phyloP scores from a whole-genome alignment of 495 filamentous ascomycete genomes.

The Podospora sp. region DNA sequence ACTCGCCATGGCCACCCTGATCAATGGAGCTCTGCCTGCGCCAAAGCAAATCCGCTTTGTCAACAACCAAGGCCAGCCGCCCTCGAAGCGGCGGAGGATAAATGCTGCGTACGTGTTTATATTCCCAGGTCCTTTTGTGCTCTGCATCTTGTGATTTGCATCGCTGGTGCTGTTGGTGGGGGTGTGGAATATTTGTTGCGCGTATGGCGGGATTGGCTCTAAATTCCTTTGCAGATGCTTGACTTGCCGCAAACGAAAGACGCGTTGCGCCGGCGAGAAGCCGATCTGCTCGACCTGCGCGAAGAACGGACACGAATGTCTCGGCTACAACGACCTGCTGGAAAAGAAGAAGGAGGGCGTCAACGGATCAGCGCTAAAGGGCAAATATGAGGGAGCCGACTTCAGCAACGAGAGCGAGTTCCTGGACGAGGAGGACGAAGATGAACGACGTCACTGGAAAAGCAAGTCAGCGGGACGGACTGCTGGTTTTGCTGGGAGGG shows the following conservation, averaged over 20 bases:
- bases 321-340: slow-evolving; percentile 62
- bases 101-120: slow-evolving; percentile 69
- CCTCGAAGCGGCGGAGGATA: slow-evolving; percentile 77
- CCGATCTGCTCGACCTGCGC: slow-evolving; percentile 74
- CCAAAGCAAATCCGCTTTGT: slow-evolving; percentile 73
- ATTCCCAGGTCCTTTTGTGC: background rate
- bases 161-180: background rate
- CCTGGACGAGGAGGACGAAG: slow-evolving; percentile 37
- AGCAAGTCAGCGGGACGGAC: slow-evolving; percentile 20
- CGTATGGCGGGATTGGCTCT: slow-evolving; percentile 25
- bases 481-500: slow-evolving; percentile 29
- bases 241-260: slow-evolving; percentile 82
- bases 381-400: slow-evolving; percentile 30
- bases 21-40: slow-evolving; percentile 47
- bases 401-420: slow-evolving; percentile 34
- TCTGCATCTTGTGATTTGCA: background rate
- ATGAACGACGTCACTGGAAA: slow-evolving; percentile 41
- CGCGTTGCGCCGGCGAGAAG: slow-evolving; percentile 77
- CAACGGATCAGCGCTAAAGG: slow-evolving; percentile 25
- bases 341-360: slow-evolving; percentile 48
- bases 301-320: slow-evolving; percentile 71
- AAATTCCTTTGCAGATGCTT: slow-evolving; percentile 58
- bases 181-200: slow-evolving; percentile 17
- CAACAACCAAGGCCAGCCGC: slow-evolving; percentile 78
- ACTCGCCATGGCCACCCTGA: slow-evolving; percentile 45